Base-by-base conservation (phyloP, 495 filamentous ascomycete genomes). In the Penicillium goetzii region DNA sequence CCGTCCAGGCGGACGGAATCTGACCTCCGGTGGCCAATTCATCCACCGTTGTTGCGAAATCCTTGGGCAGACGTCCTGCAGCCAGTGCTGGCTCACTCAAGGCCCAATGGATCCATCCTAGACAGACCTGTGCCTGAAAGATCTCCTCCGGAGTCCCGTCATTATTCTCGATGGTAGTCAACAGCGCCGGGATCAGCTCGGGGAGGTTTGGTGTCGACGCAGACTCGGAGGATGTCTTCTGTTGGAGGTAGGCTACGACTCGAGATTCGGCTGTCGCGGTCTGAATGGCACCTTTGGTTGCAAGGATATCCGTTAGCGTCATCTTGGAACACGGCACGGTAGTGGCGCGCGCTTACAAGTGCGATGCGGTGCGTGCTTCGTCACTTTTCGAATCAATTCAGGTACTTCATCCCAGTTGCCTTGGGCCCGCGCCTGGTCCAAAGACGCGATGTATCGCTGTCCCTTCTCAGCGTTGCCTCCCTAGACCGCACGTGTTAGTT, bases 331-430 rank as follows among this genome's bases (percentile, higher is more conserved):
- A 52, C 56, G 55, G 63, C 61, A 40, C 55, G 26, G 55, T 28
- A 43, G 14, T 41, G 58, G 38, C 30, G 63, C 36, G 17, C 23
- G 63, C 68, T 61, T 88, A 97, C 95, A 97, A 73, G 84, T 84
- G 69, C 90, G 87, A 34, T 93, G 87, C 50, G 92, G 89, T 62
- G 92, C 92, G 84, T 98, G 94, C 71, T 98, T 97, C 68, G 86
- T 89, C 62, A 97, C 85, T 77, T 99, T 98, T 67, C 92, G 86
- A 67, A 91, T 86, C 62, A 97, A 81, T 78, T 97, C 95, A 32
- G 90, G 90, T n/a, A 97, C 84, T 32, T 90, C 90, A 63, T 90
- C 84, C 95, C 95, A 99, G 69, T 85, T 88, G 32, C 91, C 92
- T 70, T 93, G 86, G 72, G 91, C 95, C 61, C 95, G 90, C 65